A percentile compares a stretch with the other conserved stretches of the same genome.
These are phyloP conservation scores for Phytomonas francai DNA, from an alignment of 208 protist species.

Conservation along the genomic window DNA sequence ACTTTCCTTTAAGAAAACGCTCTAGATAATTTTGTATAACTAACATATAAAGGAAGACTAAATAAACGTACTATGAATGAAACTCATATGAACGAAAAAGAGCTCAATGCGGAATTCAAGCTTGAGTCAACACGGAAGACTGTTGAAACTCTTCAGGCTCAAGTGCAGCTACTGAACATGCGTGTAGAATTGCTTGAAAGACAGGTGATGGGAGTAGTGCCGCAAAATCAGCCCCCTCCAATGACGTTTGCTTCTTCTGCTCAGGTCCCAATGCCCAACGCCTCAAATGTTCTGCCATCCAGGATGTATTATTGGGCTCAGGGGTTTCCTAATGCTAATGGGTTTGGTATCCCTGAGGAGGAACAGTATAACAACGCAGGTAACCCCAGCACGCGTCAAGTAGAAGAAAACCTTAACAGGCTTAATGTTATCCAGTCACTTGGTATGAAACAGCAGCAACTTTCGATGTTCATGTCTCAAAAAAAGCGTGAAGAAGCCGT, in stretches of 20 bases:
- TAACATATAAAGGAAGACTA: neutral
- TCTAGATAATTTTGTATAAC: neutral
- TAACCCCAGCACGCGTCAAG: neutral
- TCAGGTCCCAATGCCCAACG: neutral
- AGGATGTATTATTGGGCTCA: constrained; percentile 4
- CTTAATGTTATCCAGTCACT: neutral
- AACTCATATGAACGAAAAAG: constrained; percentile 5
- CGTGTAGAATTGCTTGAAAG: constrained; percentile 32
- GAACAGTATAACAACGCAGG: neutral
- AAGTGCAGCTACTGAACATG: constrained; percentile 27
- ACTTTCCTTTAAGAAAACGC: neutral
- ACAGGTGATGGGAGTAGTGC: constrained; percentile 13
- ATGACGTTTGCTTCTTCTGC: neutral
- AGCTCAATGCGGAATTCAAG: neutral
- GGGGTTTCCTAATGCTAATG: neutral
- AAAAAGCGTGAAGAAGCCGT: constrained; percentile 14
- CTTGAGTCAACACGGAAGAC: neutral
- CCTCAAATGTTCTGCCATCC: neutral
- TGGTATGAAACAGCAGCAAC: constrained; percentile 14
- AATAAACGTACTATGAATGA: constrained; percentile 7
- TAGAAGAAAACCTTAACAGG: neutral
- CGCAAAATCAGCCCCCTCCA: neutral
- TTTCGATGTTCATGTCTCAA: constrained; percentile 5
- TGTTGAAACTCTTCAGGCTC: constrained; percentile 21
- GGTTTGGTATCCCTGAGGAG: neutral